A percentile compares a stretch with the other conserved stretches of the same genome.
These are phyloP conservation scores for Saturnispora diversa DNA, from an alignment of 805 yeast species.

Conservation along the genomic window DNA sequence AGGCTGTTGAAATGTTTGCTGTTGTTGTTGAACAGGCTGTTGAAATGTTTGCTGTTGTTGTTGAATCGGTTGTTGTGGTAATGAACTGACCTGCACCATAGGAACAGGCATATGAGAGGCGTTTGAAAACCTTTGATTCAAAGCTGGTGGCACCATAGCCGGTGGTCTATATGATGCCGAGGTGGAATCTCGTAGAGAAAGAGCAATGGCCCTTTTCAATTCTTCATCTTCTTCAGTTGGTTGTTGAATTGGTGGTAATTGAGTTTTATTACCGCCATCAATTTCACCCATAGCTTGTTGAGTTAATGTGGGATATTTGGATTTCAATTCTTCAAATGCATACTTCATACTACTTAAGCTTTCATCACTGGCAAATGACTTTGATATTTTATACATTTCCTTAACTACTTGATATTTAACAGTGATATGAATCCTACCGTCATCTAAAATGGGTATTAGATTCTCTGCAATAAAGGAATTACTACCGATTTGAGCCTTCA, in stretches of 20 bases:
- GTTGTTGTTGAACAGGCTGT: conserved; percentile 14
- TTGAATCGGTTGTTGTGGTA: conserved; percentile 12
- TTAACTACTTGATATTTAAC: conserved; percentile 62
- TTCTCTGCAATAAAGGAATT: conserved; percentile 39
- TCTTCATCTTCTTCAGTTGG: conserved; percentile 61
- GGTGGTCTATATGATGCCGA: conserved; percentile 10
- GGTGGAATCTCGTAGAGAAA: conserved; percentile 60
- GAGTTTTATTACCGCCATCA: conserved; percentile 17
- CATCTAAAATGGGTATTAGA: conserved; percentile 44
- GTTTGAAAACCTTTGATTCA: not conserved
- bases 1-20: not conserved
- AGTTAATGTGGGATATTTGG: conserved; percentile 31
- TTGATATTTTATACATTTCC: conserved; percentile 57
- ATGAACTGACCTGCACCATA: conserved; percentile 1
- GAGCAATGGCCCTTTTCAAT: conserved; percentile 61
- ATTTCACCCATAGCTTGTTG: conserved; percentile 26
- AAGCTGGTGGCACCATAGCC: conserved; percentile 8
- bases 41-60: conserved; percentile 16
- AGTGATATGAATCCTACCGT: conserved; percentile 49
- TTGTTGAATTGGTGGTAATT: not conserved
- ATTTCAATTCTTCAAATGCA: conserved; percentile 43
- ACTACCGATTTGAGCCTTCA: conserved; percentile 55
- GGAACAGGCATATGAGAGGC: conserved; percentile 8
- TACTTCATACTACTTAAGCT: conserved; percentile 63
- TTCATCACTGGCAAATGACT: conserved; percentile 65